A percentile compares a stretch with the other conserved stretches of the same genome.
phyloP scores from a whole-genome alignment of 257 asterid genomes.

The Solanum pinnatisectum region DNA sequence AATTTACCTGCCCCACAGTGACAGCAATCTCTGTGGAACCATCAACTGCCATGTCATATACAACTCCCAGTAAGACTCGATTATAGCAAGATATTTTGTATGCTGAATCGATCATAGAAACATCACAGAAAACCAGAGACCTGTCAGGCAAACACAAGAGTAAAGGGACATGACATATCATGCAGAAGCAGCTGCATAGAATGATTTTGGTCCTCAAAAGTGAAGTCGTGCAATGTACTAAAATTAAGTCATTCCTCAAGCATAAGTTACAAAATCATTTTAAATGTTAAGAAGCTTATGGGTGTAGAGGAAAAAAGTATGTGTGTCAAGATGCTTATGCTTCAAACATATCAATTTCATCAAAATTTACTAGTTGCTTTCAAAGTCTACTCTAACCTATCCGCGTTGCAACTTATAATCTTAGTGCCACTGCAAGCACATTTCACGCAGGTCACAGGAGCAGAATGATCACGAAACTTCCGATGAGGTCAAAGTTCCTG shows the following conservation, averaged over 20 bases:
- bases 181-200: not conserved
- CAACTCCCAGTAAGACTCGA: conserved; percentile 26
- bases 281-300: not conserved
- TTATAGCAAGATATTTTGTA: conserved; percentile 27
- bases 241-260: not conserved
- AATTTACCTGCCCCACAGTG: conserved; percentile 44
- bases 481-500: conserved; percentile 48
- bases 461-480: conserved; percentile 43
- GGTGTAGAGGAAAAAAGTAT: not conserved
- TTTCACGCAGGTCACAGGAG: conserved; percentile 42
- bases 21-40: conserved; percentile 31
- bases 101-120: conserved; percentile 30
- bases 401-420: conserved; percentile 48
- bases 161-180: conserved; percentile 1
- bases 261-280: not conserved
- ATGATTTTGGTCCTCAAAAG: not conserved
- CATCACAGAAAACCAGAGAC: conserved; percentile 44
- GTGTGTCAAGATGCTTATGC: not conserved
- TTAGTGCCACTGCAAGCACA: conserved; percentile 35
- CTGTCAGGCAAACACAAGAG: conserved; percentile 21
- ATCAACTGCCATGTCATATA: conserved; percentile 39
- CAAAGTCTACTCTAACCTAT: conserved; percentile 32
- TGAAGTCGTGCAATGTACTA: not conserved
- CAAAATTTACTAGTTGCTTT: not conserved
- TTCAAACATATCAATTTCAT: not conserved